Conservation (phyloP, 2,329 filamentous ascomycete species). For the Hymenoscyphus linearis region DNA sequence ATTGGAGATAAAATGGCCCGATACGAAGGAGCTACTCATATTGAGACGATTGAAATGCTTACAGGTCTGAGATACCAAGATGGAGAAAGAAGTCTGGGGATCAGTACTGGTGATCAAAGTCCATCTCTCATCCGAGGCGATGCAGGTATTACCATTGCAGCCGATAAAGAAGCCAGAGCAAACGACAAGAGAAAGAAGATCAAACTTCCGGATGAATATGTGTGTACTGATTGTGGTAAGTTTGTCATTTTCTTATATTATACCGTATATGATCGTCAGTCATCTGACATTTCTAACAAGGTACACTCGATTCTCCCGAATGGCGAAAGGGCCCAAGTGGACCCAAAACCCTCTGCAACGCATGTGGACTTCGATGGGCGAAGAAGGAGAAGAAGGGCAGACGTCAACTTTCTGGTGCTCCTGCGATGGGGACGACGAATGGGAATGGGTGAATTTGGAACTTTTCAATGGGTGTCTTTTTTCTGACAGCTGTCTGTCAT, state of each 20-base stretch:
- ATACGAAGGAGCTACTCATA: slow-evolving; percentile 69
- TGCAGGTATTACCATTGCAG: slow-evolving; percentile 76
- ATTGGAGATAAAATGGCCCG: slow-evolving; percentile 81
- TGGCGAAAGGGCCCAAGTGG: slow-evolving; percentile 93
- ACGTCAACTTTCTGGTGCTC: background rate
- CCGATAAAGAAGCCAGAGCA: slow-evolving; percentile 67
- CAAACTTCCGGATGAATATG: slow-evolving; percentile 81
- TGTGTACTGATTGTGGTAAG: slow-evolving; percentile 87
- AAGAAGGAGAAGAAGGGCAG: slow-evolving; percentile 76
- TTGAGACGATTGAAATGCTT: slow-evolving; percentile 88
- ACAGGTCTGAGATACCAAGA: slow-evolving; percentile 84
- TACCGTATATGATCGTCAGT: too few species aligned
- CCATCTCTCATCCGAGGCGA: slow-evolving; percentile 80
- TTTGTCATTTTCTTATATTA: slow-evolving; percentile 16
- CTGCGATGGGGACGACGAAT: background rate
- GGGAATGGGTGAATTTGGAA: background rate
- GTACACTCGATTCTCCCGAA: slow-evolving; percentile 85
- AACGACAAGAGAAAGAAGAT: slow-evolving; percentile 82
- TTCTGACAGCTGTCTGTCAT: background rate
- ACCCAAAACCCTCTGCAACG: slow-evolving; percentile 93
- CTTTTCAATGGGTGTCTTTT: background rate
- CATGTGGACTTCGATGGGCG: slow-evolving; percentile 73
- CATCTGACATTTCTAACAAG: slow-evolving; percentile 37
- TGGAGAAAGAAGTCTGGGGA: slow-evolving; percentile 80
- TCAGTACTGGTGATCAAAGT: slow-evolving; percentile 79